A percentile compares a stretch with the other conserved stretches of the same genome.
These are phyloP conservation scores for Inga leiocalycina DNA, from an alignment of 306 rosid species.

Conservation along the genomic window DNA sequence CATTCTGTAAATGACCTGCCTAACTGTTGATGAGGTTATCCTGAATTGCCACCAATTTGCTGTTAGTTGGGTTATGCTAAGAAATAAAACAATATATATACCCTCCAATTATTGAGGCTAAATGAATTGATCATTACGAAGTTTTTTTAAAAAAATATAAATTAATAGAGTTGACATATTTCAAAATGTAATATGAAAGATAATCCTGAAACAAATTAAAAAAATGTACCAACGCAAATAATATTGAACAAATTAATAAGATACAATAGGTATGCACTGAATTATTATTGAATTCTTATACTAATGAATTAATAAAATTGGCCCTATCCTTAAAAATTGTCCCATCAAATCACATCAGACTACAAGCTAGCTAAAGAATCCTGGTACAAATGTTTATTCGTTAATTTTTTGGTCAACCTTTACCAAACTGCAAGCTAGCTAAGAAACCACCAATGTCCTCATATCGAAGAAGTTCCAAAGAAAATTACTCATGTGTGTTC, in stretches of 20 bases:
- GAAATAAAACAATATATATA: not conserved
- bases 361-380: not conserved
- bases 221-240: not conserved
- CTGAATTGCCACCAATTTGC: not conserved
- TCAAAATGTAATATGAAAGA: not conserved
- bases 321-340: not conserved
- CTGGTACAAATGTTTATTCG: not conserved
- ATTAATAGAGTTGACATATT: not conserved
- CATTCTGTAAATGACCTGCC: not conserved
- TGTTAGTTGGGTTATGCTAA: not conserved
- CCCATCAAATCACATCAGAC: not conserved
- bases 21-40: not conserved
- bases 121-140: not conserved
- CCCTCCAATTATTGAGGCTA: not conserved
- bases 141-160: too few relatives aligned
- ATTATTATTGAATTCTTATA: not conserved
- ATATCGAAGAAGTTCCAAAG: not conserved
- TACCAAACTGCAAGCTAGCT: not conserved
- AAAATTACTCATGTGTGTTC: not conserved
- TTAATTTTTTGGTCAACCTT: not conserved
- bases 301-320: not conserved
- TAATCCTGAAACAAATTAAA: not conserved
- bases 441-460: not conserved
- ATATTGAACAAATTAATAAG: not conserved
- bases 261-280: not conserved